Conservation (phyloP, 345 rosid species). For the Salix caprea region DNA sequence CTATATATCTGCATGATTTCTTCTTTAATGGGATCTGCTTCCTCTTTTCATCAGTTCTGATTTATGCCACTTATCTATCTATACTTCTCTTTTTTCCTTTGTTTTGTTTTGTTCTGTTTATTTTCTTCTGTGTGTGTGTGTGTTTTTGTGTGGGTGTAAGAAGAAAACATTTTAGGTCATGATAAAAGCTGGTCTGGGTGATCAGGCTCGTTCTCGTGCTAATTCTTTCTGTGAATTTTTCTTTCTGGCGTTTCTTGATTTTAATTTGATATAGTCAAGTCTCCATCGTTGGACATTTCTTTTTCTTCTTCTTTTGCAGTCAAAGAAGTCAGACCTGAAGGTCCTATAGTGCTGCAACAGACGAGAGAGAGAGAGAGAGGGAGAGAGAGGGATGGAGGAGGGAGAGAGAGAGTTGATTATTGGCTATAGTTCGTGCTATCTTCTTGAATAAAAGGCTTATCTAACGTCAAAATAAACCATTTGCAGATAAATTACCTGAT, state of each 20-base stretch:
- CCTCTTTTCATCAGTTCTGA: neutral
- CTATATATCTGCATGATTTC: slow-evolving; percentile 5
- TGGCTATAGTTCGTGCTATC: neutral
- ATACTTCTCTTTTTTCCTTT: neutral
- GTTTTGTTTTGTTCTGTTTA: neutral
- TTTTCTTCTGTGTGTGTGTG: slow-evolving; percentile 6
- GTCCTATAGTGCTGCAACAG: slow-evolving; percentile 18
- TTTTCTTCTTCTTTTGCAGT: slow-evolving; percentile 43
- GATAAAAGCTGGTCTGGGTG: slow-evolving; percentile 23
- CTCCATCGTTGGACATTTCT: slow-evolving; percentile 42
- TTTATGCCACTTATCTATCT: neutral
- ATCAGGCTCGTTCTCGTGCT: slow-evolving; percentile 17
- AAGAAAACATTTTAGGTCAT: slow-evolving; percentile 25
- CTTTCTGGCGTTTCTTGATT: slow-evolving; percentile 24
- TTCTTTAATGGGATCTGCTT: slow-evolving; percentile 33
- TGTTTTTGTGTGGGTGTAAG: neutral
- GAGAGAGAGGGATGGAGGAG: neutral
- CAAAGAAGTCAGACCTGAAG: slow-evolving; percentile 35
- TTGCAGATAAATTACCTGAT: slow-evolving; percentile 16
- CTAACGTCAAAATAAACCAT: slow-evolving; percentile 23
- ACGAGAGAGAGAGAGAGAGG: slow-evolving; percentile 12
- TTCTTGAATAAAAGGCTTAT: slow-evolving; percentile 1
- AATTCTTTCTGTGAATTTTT: slow-evolving; percentile 17
- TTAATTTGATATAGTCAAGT: slow-evolving; percentile 35
- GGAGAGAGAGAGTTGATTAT: slow-evolving; percentile 1